Evolutionary conservation across 306 rosid genomes (phyloP), one percentile per base, ranked within the genome.

Genomic region (Fragaria iinumae): DNA sequence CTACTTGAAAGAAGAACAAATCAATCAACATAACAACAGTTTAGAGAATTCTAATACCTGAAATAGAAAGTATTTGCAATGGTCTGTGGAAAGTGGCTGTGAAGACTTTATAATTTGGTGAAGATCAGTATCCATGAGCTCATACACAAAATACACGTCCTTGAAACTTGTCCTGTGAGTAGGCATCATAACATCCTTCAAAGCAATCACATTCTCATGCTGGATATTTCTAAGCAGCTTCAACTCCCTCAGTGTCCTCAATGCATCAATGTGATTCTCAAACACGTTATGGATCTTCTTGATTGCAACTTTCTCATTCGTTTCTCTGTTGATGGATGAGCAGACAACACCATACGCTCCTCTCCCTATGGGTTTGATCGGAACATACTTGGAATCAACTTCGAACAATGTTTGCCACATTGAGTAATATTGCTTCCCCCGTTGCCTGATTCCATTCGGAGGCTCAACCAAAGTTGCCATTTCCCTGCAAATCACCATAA

Each of bases 81-180:
- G 96, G 71, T 90, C 93, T 83, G 18, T 73, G 21, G 96, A 90
- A 59, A 94, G 92, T 21, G 89, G 86, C 18, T 85, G 93, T 1
- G 97, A 39, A 11, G 97, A 94, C 80, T 85, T 86, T 9, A 92
- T 91, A 82, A 94, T 90, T 36, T 89, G 91, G 74, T 89, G 88
- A 66, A 94, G 95, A 88, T 94, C 97, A 1, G 95, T 90, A 56
- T 92, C 97, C 98, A 94, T 94, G 49, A 94, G 97, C 81, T 94
- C 98, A 65, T 90, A 94, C 79, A 94, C 97, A 81, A 94, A 87
- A 78, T 94, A 92, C 16, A 92, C 91, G 79, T 94, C 97, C 84
- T 79, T 89, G 82, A 92, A 92, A 72, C 84, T 88, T 57, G 83
- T 75, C 76, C 87, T 81, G 13, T 89, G 90, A 45, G 72, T 73